A percentile compares a stretch with the other conserved stretches of the same genome.
These are phyloP conservation scores for Phalaenopsis hybrid DNA, from an alignment of 116 monocot species.

Conservation along the genomic window DNA sequence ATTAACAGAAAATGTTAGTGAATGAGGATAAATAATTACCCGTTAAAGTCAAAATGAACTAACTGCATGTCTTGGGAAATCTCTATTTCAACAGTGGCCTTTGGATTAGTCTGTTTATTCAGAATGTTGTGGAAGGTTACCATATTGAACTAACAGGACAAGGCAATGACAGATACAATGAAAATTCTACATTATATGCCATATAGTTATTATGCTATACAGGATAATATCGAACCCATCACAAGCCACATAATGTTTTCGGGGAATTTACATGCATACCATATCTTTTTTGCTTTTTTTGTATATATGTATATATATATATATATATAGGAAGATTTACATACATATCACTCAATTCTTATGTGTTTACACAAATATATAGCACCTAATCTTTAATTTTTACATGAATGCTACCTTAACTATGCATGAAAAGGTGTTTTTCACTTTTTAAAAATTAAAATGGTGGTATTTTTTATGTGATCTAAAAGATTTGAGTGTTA, in stretches of 20 bases:
- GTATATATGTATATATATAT: no score
- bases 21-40: conserved; percentile 18
- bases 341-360: no score
- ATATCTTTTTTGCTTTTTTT: no score
- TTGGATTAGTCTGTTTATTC: conserved; percentile 27
- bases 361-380: no score
- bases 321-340: no score
- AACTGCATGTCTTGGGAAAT: conserved; percentile 48
- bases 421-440: no score
- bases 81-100: conserved; percentile 59
- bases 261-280: no score
- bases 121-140: background rate
- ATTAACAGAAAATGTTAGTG: background rate
- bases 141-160: background rate
- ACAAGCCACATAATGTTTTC: background rate
- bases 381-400: no score
- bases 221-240: background rate
- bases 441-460: no score
- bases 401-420: no score
- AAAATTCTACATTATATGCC: background rate
- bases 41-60: conserved; percentile 53
- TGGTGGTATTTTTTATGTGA: no score
- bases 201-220: background rate
- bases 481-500: no score
- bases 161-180: background rate